Evolutionary conservation across 352 stramenopile species (phyloP), one percentile per base, ranked within the genome.

Genomic region (Pythium sp.): DNA sequence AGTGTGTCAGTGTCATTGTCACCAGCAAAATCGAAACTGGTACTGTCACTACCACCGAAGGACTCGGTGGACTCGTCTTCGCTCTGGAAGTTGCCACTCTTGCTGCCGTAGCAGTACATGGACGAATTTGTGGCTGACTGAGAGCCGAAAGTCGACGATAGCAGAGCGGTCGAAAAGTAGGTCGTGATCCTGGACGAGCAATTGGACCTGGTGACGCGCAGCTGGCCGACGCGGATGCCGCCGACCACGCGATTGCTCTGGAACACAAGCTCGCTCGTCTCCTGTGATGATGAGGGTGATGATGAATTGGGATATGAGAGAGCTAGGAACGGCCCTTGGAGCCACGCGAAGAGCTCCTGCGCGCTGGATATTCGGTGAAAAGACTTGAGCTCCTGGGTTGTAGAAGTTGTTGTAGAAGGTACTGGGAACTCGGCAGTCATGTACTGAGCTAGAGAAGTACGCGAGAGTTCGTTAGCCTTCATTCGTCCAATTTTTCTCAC

Each of bases 181-280:
- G 67, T 59, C 1, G 64, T 69, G 20, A 78, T 36, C 38, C 78
- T 68, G 38, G 64, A 66, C 8, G 78, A 77, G 62, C 80, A 89
- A 54, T 81, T 73, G 28, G 63, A 57, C 3, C 26, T 65, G 18
- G 70, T 6, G 24, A 82, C 78, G 18, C 80, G 77, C 14, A 89
- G 72, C 60, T 86, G 77, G 0, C 77, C 80, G 62, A 89, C 72
- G 32, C 76, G 74, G 47, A 87, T 72, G 20, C 69, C 78, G 30
- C 80, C 80, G 15, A 89, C 64, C 54, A 88, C 71, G 46, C 53
- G 74, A 34, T 67, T 82, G 26, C 51, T 78, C 30, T 74, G 63
- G 14, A 70, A 63, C 14, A 72, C 38, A 22, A 62, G 43, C 54
- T 56, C 57, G 22, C 57, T 68, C 6, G 18, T 24, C 5, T 28